Evolutionary conservation across 108 stramenopile genomes (phyloP).

Genomic region (Asterionellopsis glacialis): DNA sequence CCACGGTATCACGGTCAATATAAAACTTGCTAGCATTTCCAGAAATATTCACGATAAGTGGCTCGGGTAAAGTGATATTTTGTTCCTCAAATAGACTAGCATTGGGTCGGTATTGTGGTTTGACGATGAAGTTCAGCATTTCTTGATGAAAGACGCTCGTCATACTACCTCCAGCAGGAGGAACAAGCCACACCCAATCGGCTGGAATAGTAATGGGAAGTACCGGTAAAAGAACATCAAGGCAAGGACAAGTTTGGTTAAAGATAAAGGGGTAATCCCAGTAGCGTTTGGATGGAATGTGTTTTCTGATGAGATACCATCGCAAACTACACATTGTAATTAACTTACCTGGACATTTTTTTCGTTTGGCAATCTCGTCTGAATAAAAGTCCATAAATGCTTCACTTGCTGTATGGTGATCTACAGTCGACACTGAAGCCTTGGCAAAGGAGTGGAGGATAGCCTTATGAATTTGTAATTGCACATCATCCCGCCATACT

Average conservation of each 20-base stretch:
- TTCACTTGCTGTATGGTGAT: constrained; percentile 5
- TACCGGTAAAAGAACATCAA: no score
- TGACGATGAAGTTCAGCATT: constrained; percentile 26
- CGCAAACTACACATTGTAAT: no score
- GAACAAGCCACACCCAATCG: no score
- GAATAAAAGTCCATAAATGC: no score
- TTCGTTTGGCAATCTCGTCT: no score
- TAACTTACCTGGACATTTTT: no score
- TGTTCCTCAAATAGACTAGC: not conserved
- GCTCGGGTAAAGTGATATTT: not conserved
- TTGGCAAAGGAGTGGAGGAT: constrained; percentile 22
- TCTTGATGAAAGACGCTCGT: constrained; percentile 23
- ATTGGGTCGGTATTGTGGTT: constrained; percentile 24
- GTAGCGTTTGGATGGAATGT: no score
- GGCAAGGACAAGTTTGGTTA: no score
- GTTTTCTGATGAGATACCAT: no score
- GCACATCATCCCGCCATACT: constrained; percentile 1
- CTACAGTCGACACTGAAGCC: constrained; percentile 18
- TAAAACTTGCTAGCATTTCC: not conserved
- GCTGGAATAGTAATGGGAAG: no score
- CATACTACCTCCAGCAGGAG: no score
- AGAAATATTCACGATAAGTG: constrained; percentile 4
- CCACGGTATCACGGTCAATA: not conserved
- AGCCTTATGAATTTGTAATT: not conserved
- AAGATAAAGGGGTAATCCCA: no score